Percentiles rank a stretch among this genome's conserved stretches.
phyloP scores from a whole-genome alignment of 176 grass and related monocot species.

The Carex littledalei region DNA sequence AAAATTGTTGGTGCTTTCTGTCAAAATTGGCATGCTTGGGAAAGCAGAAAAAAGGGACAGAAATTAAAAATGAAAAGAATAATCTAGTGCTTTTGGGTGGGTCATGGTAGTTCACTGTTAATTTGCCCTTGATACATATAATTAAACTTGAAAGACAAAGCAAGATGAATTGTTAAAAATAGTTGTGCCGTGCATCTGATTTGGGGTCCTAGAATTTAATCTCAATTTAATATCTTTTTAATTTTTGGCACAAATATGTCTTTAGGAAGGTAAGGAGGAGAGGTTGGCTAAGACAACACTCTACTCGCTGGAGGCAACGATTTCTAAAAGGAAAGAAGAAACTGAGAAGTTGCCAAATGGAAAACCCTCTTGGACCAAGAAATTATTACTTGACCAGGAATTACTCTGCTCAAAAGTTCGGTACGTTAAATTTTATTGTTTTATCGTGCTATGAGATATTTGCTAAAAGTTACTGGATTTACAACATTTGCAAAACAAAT shows the following conservation, averaged over 20 bases:
- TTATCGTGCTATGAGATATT: not conserved
- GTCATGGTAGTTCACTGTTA: not conserved
- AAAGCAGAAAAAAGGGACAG: not conserved
- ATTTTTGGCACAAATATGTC: not conserved
- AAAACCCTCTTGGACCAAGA: slow-evolving; percentile 92
- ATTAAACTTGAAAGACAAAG: not conserved
- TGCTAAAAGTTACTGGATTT: not conserved
- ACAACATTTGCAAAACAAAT: not conserved
- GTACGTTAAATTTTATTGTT: slow-evolving; percentile 25
- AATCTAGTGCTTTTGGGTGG: not conserved
- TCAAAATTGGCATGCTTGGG: not conserved
- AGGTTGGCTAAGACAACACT: slow-evolving; percentile 52
- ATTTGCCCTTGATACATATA: not conserved
- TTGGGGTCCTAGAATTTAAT: not conserved
- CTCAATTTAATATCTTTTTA: not conserved
- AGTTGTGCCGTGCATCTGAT: not conserved
- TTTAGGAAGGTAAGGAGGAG: slow-evolving; percentile 27
- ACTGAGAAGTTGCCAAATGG: slow-evolving; percentile 33
- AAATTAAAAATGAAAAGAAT: not conserved
- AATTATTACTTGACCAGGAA: slow-evolving; percentile 51
- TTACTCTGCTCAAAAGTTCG: slow-evolving; percentile 89
- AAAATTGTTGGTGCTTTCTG: not conserved
- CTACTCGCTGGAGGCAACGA: slow-evolving; percentile 75
- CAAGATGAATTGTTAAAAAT: not conserved
- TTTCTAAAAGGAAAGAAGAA: slow-evolving; percentile 70